These are phyloP conservation scores for Gypsophila paniculata DNA, from an alignment of 179 eudicot species.

Conservation along the genomic window DNA sequence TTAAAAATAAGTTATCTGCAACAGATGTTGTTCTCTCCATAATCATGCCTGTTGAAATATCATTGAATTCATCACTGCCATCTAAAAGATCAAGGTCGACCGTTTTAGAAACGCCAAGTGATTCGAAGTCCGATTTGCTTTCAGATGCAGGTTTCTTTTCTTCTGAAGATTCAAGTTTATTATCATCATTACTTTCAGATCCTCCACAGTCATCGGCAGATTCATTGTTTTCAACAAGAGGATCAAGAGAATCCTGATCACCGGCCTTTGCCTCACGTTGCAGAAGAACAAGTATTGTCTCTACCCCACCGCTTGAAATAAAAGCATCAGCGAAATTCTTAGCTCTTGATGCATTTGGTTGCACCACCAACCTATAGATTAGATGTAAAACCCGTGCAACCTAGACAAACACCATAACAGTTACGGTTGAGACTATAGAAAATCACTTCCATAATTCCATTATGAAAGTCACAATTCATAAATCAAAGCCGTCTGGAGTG, in stretches of 20 bases:
- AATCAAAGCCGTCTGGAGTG: not conserved
- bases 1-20: conserved; percentile 54
- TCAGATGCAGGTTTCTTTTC: conserved; percentile 34
- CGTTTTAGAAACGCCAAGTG: conserved; percentile 28
- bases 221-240: conserved; percentile 36
- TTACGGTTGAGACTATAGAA: conserved; percentile 13
- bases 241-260: conserved; percentile 46
- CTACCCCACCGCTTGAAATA: conserved; percentile 89
- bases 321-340: conserved; percentile 88
- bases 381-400: conserved; percentile 92
- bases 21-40: conserved; percentile 56
- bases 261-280: conserved; percentile 90
- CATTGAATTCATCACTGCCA: conserved; percentile 24
- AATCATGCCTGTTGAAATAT: conserved; percentile 29
- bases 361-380: conserved; percentile 89
- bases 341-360: conserved; percentile 88
- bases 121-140: conserved; percentile 33
- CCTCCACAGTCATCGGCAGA: conserved; percentile 26
- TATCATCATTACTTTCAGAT: conserved; percentile 33
- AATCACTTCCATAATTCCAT: not conserved
- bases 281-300: conserved; percentile 90
- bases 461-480: not conserved
- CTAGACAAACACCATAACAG: conserved; percentile 43
- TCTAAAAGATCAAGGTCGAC: conserved; percentile 32
- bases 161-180: conserved; percentile 31